Evolutionary conservation across 768 basidiomycete genomes (phyloP), one percentile per base, ranked within the genome.

Genomic region (Amanita phalloides): DNA sequence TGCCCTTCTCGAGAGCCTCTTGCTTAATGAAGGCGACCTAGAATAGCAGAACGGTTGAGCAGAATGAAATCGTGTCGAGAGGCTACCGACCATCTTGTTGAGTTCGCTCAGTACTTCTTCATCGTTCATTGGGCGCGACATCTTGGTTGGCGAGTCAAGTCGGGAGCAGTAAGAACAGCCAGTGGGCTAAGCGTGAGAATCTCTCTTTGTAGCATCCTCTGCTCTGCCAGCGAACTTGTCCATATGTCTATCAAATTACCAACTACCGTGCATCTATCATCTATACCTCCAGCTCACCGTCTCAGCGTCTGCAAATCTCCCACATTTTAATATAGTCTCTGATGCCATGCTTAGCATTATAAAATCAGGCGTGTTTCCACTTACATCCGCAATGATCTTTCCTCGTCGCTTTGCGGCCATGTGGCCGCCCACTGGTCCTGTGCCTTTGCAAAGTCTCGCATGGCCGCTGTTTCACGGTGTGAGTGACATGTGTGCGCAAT

Each of bases 1-100:
- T 76, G 1, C 92, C 94, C 71, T 99, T 99, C 74, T 99, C 95
- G 57, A 90, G 68, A 3, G 95, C 95, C 69, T 99, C 96, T 64
- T 98, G 96, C 70, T 90, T 95, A 78, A 98, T 98, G 76, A 97
- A 97, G 49, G 91, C 85, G 44, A 95, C 90, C 94, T 95, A 65
- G 30, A 48, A 36, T 42, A 6, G 5, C 37, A 5, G 45, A 1
- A 2, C 20, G 35, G 33, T 44, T 46, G 41, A 17, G 3, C 37
- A 53, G 49, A 48, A 13, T 35, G 39, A 35, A 26, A 47, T 46
- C 26, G 28, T 39, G 26, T 17, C 25, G 35, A 39, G 28, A 9
- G 46, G 41, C 33, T 30, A 53, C 51, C 49, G 51, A 93, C 95
- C 95, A 98, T 97, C 82, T 97, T 97, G 74, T 91, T 94, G 90